Base-by-base conservation (phyloP, 345 rosid genomes). In the Eucalyptus brandiana region DNA sequence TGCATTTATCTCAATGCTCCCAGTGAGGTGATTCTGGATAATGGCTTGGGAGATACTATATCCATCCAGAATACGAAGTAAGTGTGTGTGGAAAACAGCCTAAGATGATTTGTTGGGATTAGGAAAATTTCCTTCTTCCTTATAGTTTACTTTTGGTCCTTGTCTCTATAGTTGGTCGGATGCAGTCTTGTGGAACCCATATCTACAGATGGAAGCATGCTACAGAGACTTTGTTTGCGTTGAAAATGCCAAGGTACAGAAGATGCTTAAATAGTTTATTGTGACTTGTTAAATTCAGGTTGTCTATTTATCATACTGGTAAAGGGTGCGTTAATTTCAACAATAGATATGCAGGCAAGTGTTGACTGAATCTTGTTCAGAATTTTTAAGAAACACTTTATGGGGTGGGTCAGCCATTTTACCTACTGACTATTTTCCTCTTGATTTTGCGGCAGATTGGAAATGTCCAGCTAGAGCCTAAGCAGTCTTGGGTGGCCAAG, bases 141-240 rank as follows among this genome's bases (percentile, higher is more conserved):
- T 30, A 34, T 54, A 32, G 80, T 10, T 91, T 89, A 91, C 69
- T 89, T 86, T 45, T 83, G 48, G 83, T 80, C 72, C 30, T 88
- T 49, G 90, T 83, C 44, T 45, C 60, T 91, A 90, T 92, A 97
- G 99, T 91, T 97, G 99, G 99, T 95, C 98, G 8, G 99, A 97
- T 93, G 95, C 96, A 32, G 99, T 97, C 90, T 86, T 97, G 86
- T 97, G 99, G 99, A 97, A 97, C 89, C 99, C 99, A 17, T 97
- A 97, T 93, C 87, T 92, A 51, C 98, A 95, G 94, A 96, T 97
- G 99, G 99, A 97, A 91, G 97, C 99, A 37, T 97, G 95, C 90
- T 97, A 97, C 94, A 95, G 91, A 91, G 99, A 97, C 92, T 97
- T 97, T 89, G 96, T 96, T 69, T 97, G 98, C 15, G 97, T 97